Evolutionary conservation across 345 rosid genomes (phyloP), one percentile per base, ranked within the genome.

Genomic region (Acer campestre): DNA sequence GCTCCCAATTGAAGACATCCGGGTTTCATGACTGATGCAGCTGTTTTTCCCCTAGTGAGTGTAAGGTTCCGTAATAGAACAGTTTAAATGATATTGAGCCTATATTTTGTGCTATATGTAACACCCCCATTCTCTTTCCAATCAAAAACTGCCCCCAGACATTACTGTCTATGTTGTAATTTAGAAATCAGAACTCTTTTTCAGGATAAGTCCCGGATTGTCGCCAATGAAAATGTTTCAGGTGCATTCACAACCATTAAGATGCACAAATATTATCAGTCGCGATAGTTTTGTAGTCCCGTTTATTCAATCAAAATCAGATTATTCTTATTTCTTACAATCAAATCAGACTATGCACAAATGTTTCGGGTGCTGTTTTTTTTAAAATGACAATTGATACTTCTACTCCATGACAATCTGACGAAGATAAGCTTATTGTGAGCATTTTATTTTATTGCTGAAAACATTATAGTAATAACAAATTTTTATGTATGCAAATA

Each of bases 81-180:
- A 59, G 27, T 59, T 59, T 59, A 22, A 59, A 59, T 59, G 22
- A 59, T 20, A 59, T 53, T 18, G 63, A 59, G 27, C 63, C 27
- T 59, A 9, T 22, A 59, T 59, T 59, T 59, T 59, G 63, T 59
- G 63, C 63, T 59, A 59, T 59, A 59, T 59, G 63, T 59, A 59
- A 59, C 11, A 10, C 63, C 22, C 63, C 8, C 12, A 20, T 59
- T 25, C 63, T 59, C 27, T 5, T 56, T 18, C 23, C 7, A 56
- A 18, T 56, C 22, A 18, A 56, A 56, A 56, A 3, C 61, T 5
- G 6, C n/a, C 61, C n/a, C 20, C 23, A 18, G 61, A 27, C 42
- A 31, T 27, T 1, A 31, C 61, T 35, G 61, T 2, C 27, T 11
- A 23, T 68, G 3, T 55, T 3, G 55, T 27, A 22, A 25, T 70